Base-by-base conservation (phyloP, 2,329 filamentous ascomycete genomes). In the Fusarium hainanense region DNA sequence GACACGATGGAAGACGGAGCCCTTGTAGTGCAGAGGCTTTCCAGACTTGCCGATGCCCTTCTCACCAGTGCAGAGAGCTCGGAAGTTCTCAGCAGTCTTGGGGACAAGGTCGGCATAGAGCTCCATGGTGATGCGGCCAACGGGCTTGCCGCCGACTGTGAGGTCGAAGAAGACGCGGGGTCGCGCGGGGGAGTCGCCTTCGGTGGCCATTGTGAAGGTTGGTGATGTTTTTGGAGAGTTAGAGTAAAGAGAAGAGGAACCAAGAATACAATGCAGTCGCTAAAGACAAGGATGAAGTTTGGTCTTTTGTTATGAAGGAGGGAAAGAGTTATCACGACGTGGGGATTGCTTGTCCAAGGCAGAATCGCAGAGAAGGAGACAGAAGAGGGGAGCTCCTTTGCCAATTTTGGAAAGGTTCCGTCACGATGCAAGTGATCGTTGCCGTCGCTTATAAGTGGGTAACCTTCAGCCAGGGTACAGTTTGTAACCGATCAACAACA, bases 21-120 rank as follows among this genome's bases (percentile, higher is more conserved):
- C 92, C 86, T 98, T 98, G 89, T 93, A 99, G 85, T 93, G 92
- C 55, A 99, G 87, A 47, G 91, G 92, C 83, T 94, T 94, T 79
- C 94, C 94, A 30, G 88, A 82, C 79, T 93, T 92, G 72, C 93
- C 93, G 25, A 87, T 75, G 66, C 95, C 95, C 84, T 97, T 98
- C 85, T 98, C 95, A 73, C 95, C 95, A 1, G 95, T 97, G 85
- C 94, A 98, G 67, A 98, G 89, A 57, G 90, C 89, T 77, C 94
- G 93, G 87, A 98, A 98, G 87, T 98, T 98, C 76, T 98, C 94
- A 70, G 92, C 93, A 7, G 95, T 98, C 85, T 97, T 97, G 77
- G 95, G 95, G 21, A 97, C 94, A 66, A 97, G 86, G 72, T 88
- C 84, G 71, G 84, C 80, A 83, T 89, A 90, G 66, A 99, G 89